phyloP scores from a whole-genome alignment of 306 rosid species.

The Comarum palustre region DNA sequence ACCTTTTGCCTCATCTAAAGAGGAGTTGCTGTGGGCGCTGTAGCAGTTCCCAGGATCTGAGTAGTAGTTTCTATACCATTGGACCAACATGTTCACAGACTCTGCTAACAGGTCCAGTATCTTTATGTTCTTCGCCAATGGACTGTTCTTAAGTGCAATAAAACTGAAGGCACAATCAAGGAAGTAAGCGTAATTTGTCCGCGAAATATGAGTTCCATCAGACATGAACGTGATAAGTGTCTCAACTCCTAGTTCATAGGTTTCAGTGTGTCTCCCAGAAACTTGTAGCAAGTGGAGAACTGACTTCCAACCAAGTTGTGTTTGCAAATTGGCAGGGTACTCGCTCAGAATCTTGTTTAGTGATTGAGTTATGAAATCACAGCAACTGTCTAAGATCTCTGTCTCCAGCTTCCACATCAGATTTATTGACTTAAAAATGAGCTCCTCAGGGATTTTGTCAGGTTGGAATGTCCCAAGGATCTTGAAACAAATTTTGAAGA shows the following conservation, averaged over 20 bases:
- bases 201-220: constrained; percentile 42
- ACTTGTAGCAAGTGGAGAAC: constrained; percentile 64
- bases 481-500: constrained; percentile 58
- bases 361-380: constrained; percentile 50
- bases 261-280: constrained; percentile 64
- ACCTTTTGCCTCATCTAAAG: constrained; percentile 53
- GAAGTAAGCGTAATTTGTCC: constrained; percentile 55
- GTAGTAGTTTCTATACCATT: constrained; percentile 56
- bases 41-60: constrained; percentile 52
- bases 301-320: constrained; percentile 76
- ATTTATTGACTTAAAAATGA: constrained; percentile 80
- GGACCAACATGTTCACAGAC: constrained; percentile 55
- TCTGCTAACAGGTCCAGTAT: constrained; percentile 60
- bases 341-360: constrained; percentile 53
- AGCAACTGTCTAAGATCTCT: constrained; percentile 71
- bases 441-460: constrained; percentile 65
- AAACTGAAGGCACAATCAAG: constrained; percentile 75
- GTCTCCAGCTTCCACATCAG: constrained; percentile 91
- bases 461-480: constrained; percentile 47
- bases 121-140: constrained; percentile 67
- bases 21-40: constrained; percentile 53
- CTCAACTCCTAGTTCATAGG: constrained; percentile 66
- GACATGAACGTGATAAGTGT: constrained; percentile 62
- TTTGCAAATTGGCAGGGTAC: constrained; percentile 68
- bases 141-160: constrained; percentile 74